Evolutionary conservation across 2,329 filamentous ascomycete species (phyloP), one percentile per base, ranked within the genome.

Genomic region (Verticillium isaacii): DNA sequence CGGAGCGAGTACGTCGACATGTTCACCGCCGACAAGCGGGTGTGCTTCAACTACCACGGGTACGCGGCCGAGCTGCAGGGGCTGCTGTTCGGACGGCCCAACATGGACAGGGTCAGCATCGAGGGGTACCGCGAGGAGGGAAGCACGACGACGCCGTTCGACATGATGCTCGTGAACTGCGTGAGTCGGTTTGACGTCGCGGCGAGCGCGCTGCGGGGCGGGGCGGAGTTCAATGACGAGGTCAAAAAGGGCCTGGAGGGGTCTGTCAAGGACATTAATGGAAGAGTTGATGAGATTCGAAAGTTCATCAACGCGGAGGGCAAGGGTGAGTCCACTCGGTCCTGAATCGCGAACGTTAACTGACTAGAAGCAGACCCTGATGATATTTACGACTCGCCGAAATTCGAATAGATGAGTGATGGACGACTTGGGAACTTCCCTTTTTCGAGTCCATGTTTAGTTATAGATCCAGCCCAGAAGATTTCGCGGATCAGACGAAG

Each of bases 11-110:
- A 89, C 66, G 70, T 78, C 25, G 75, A 79, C 3, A 72, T 89
- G 37, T 89, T 89, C 69, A 88, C 86, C 0, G 61, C 72, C 0
- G 81, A 89, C 65, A 75, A 71, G 29, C 78, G 80, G 0, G 76
- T 89, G 6, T 80, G 85, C 68, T 87, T 90, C 75, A 89, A 89
- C 71, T 90, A 89, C 68, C 87, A 90, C 66, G 87, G 87, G 12
- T 89, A 90, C 66, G 72, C 79, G 5, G 78, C 80, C 1, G 86
- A 89, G 69, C 71, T 90, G 61, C 81, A 84, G 62, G 86, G 86
- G 0, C 69, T 89, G 32, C 71, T 89, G 2, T 89, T 89, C 67
- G 85, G 85, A 0, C 77, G 86, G 0, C 78, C 77, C 0, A 73
- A 76, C 11, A 67, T 83, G 17, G 76, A 83, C 5, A 78, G 85